Evolutionary conservation across 257 asterid genomes (phyloP).

Genomic region (Fraxinus americana): DNA sequence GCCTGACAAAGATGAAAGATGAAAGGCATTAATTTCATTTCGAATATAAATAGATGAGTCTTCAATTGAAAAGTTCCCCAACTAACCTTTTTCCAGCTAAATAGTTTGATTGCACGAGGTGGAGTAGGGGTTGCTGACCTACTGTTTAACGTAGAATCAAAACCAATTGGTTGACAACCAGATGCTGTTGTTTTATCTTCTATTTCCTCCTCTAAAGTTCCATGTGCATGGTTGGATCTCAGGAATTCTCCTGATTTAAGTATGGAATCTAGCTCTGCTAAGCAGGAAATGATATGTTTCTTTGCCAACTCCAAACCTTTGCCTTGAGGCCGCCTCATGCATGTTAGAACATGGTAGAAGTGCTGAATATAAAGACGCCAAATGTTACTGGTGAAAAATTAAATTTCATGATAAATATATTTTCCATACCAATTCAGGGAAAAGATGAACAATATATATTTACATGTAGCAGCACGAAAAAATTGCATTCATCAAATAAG

Average conservation of each 20-base stretch:
- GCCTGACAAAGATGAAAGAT: constrained; percentile 53
- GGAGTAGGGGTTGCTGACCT: constrained; percentile 98
- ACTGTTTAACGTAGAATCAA: constrained; percentile 91
- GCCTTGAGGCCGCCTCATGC: constrained; percentile 95
- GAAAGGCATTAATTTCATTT: constrained; percentile 23
- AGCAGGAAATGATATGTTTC: constrained; percentile 77
- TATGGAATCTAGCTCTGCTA: constrained; percentile 83
- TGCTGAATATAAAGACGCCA: constrained; percentile 60
- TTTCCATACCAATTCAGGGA: neutral
- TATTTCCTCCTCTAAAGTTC: constrained; percentile 35
- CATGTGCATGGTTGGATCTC: constrained; percentile 44
- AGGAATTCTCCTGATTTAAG: constrained; percentile 70
- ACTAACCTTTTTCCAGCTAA: constrained; percentile 88
- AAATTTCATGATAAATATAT: constrained; percentile 1
- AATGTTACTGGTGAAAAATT: constrained; percentile 29
- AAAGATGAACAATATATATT: constrained; percentile 1
- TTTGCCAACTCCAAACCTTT: constrained; percentile 96
- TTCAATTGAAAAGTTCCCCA: constrained; percentile 19
- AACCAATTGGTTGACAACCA: constrained; percentile 86
- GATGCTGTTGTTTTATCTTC: constrained; percentile 87
- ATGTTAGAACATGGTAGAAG: constrained; percentile 74
- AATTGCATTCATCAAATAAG: neutral
- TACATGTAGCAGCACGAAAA: constrained; percentile 8
- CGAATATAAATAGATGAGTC: constrained; percentile 14
- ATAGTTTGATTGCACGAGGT: constrained; percentile 81